Evolutionary conservation across 2,329 filamentous ascomycete species (phyloP).

Genomic region (Ascochyta rabiei): DNA sequence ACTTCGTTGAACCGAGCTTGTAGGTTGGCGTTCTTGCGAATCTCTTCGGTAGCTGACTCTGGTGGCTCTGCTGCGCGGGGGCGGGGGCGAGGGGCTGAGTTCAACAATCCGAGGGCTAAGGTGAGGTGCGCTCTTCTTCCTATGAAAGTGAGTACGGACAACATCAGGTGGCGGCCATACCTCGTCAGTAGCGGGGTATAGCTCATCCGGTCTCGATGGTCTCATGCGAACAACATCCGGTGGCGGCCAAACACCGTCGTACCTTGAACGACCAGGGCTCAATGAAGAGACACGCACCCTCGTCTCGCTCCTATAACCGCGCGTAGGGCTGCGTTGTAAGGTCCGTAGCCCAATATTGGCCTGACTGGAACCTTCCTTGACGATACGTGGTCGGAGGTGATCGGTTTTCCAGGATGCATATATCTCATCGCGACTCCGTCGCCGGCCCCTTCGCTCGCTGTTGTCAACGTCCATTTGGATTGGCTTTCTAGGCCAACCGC

Average conservation of each 20-base stretch:
- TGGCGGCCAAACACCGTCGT: slow-evolving; percentile 25
- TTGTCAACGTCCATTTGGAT: slow-evolving; percentile 25
- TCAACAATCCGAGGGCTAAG: slow-evolving; percentile 30
- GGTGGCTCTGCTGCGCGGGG: slow-evolving; percentile 17
- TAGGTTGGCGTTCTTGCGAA: slow-evolving; percentile 22
- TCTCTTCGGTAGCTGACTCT: slow-evolving; percentile 23
- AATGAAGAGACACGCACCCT: slow-evolving; percentile 26
- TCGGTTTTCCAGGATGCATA: slow-evolving; percentile 25
- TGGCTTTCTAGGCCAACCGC: slow-evolving; percentile 33
- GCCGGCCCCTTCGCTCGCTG: slow-evolving; percentile 32
- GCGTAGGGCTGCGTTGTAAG: slow-evolving; percentile 27
- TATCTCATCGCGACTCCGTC: slow-evolving; percentile 27
- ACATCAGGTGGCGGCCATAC: slow-evolving; percentile 34
- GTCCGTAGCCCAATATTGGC: slow-evolving; percentile 32
- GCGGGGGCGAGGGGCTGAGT: slow-evolving; percentile 33
- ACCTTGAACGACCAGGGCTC: slow-evolving; percentile 29
- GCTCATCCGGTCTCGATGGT: neutral
- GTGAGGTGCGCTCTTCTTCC: slow-evolving; percentile 17
- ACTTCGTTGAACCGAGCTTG: slow-evolving; percentile 14
- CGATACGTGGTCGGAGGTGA: slow-evolving; percentile 20
- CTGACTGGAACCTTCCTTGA: slow-evolving; percentile 27
- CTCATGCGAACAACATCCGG: slow-evolving; percentile 25
- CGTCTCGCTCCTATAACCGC: slow-evolving; percentile 10
- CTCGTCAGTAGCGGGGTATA: slow-evolving; percentile 16
- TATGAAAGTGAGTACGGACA: slow-evolving; percentile 31